A percentile compares a stretch with the other conserved stretches of the same genome.
Conservation (phyloP, 768 basidiomycete species). For the Leccinellum albellum region DNA sequence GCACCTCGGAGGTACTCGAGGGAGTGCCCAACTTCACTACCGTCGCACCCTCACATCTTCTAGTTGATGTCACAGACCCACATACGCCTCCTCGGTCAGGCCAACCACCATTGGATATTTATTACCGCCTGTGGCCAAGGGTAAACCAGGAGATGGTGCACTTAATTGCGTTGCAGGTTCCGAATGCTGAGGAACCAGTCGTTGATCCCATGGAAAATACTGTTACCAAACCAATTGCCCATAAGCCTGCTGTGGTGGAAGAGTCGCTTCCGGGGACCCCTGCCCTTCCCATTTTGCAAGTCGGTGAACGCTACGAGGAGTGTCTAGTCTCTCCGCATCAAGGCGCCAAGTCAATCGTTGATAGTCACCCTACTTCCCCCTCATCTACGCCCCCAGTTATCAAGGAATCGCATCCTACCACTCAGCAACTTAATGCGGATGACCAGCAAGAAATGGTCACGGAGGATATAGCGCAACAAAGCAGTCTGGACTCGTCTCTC, state of each 20-base stretch:
- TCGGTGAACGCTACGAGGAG: neutral
- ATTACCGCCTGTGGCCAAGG: conserved; percentile 33
- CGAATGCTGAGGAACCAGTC: neutral
- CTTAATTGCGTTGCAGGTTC: conserved; percentile 18
- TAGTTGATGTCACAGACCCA: conserved; percentile 7
- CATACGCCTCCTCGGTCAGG: conserved; percentile 8
- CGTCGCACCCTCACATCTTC: conserved; percentile 3
- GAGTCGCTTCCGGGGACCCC: conserved; percentile 29
- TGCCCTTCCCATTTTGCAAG: conserved; percentile 5
- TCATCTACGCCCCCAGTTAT: conserved; percentile 6
- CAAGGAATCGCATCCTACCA: neutral
- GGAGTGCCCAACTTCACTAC: neutral
- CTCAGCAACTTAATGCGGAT: neutral
- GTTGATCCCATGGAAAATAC: neutral
- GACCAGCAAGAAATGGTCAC: neutral
- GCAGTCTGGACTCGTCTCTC: conserved; percentile 48
- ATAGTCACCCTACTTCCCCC: conserved; percentile 24
- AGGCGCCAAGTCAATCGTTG: conserved; percentile 27
- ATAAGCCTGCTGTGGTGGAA: conserved; percentile 29
- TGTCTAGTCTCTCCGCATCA: conserved; percentile 3
- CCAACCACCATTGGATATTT: conserved; percentile 14
- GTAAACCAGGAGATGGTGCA: conserved; percentile 37
- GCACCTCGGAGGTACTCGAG: neutral
- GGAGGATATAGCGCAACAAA: neutral
- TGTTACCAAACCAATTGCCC: neutral